Percentiles rank a stretch among this genome's conserved stretches.
These are phyloP conservation scores for Sporothrix luriei DNA, from an alignment of 2,329 filamentous ascomycete species.

Conservation along the genomic window DNA sequence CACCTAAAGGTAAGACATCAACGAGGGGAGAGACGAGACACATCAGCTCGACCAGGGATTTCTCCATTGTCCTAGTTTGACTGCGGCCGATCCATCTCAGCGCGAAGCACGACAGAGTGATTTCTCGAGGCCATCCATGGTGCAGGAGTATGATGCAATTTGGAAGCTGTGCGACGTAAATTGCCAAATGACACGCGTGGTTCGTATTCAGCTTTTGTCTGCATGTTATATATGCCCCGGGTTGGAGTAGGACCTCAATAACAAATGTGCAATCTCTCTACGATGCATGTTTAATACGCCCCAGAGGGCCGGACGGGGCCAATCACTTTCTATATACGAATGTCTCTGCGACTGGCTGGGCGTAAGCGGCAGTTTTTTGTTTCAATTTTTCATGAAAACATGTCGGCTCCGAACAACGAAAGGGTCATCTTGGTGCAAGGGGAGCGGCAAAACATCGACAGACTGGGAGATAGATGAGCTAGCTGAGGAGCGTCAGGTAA, in stretches of 20 bases:
- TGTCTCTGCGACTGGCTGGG: not conserved
- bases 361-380: not conserved
- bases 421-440: not conserved
- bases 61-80: not conserved
- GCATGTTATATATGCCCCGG: not conserved
- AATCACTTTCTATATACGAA: not conserved
- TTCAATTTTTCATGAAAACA: not conserved
- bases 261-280: constrained; percentile 1
- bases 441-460: not conserved
- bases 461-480: not conserved
- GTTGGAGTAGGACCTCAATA: not conserved
- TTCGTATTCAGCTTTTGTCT: not conserved
- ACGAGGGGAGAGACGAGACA: not conserved
- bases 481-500: constrained; percentile 1
- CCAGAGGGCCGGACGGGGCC: not conserved
- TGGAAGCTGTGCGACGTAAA: not conserved
- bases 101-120: not conserved
- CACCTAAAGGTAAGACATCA: not conserved
- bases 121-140: not conserved
- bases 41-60: constrained; percentile 10
- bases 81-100: not conserved
- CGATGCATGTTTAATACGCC: constrained; percentile 8
- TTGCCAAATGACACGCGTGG: not conserved
- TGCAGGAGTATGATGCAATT: not conserved
- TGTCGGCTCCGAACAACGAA: too few relatives aligned